These are phyloP conservation scores for Paspalum notatum DNA, from an alignment of 176 grass and related monocot genomes.

Conservation along the genomic window DNA sequence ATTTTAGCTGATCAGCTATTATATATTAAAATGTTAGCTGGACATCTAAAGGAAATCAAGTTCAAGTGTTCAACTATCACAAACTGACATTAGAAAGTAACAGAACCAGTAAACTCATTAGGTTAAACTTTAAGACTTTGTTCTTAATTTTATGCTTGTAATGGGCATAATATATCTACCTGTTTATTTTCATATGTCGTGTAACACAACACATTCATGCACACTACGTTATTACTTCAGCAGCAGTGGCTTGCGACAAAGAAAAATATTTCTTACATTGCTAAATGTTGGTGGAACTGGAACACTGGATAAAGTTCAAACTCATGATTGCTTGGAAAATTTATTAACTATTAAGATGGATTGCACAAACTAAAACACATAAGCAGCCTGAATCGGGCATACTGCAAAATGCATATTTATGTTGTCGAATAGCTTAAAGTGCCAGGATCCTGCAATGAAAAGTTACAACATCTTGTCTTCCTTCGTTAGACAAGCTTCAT, in stretches of 20 bases:
- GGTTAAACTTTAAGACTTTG: neutral
- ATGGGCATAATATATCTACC: neutral
- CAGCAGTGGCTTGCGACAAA: neutral
- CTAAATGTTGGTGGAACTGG: neutral
- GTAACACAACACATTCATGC: neutral
- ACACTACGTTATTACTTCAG: neutral
- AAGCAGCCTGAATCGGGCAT: neutral
- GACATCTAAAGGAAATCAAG: neutral
- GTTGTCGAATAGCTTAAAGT: neutral
- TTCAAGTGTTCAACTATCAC: neutral
- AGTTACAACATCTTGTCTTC: neutral
- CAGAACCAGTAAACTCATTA: neutral
- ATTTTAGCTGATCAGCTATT: neutral
- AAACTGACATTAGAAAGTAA: constrained; percentile 6
- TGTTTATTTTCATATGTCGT: neutral
- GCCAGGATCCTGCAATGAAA: neutral
- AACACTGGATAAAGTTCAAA: neutral
- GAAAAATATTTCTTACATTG: neutral
- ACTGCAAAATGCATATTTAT: neutral
- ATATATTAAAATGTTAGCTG: neutral
- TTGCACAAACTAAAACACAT: neutral
- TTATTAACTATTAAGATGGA: neutral
- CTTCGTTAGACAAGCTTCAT: constrained; percentile 19
- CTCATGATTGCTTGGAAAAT: neutral
- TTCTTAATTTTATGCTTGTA: constrained; percentile 10